These are phyloP conservation scores for Solanum hybrid DNA, from an alignment of 305 asterid genomes.

Conservation along the genomic window DNA sequence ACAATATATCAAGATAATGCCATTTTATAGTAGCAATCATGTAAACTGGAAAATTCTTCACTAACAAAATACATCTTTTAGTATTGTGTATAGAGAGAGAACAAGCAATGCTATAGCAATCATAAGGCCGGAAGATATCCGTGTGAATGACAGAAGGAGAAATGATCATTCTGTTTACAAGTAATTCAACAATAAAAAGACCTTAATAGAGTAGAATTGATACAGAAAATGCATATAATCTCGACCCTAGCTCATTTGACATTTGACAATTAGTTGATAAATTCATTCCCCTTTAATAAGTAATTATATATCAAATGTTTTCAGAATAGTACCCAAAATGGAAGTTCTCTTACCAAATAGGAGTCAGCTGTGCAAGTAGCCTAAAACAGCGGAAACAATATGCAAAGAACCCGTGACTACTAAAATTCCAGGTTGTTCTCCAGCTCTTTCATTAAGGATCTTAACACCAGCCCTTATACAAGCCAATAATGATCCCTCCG, in stretches of 20 bases:
- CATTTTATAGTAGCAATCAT: not conserved
- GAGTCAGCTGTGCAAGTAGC: constrained; percentile 19
- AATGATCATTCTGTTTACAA: not conserved
- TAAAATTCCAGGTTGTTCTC: constrained; percentile 29
- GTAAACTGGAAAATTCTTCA: not conserved
- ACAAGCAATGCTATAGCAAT: not conserved
- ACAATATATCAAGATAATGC: not conserved
- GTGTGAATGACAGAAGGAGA: not conserved
- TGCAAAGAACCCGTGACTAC: constrained; percentile 89
- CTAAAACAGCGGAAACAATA: constrained; percentile 68
- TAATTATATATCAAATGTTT: not conserved
- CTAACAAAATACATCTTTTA: not conserved
- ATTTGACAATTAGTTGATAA: not conserved
- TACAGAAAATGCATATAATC: not conserved
- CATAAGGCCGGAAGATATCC: not conserved
- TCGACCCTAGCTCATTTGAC: not conserved
- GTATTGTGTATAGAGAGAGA: not conserved
- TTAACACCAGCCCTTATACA: constrained; percentile 40
- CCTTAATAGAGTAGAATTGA: not conserved
- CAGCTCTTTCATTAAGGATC: constrained; percentile 32
- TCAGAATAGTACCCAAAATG: not conserved
- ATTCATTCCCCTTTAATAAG: not conserved
- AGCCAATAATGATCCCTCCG: constrained; percentile 38
- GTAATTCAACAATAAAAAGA: not conserved
- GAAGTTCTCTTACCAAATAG: not conserved